These are phyloP conservation scores for Lentinus polychrous DNA, from an alignment of 1,284 basidiomycete species.

Conservation along the genomic window DNA sequence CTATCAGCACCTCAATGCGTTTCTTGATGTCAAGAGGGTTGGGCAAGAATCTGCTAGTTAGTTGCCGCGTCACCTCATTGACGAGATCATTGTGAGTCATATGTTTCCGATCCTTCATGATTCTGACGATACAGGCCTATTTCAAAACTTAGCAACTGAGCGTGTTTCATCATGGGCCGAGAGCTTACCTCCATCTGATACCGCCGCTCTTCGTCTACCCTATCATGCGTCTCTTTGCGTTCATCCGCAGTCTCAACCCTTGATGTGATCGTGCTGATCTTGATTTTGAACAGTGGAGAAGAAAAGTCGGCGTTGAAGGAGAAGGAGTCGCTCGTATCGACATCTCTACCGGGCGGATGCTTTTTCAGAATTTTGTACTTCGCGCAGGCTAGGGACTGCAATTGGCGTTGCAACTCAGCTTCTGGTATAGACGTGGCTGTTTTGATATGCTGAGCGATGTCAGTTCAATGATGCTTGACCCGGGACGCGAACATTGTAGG, in stretches of 20 bases:
- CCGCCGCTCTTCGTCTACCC: slow-evolving; percentile 89
- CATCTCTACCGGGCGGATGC: slow-evolving; percentile 82
- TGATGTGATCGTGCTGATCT: slow-evolving; percentile 86
- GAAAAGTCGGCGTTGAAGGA: slow-evolving; percentile 86
- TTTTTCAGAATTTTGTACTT: slow-evolving; percentile 94
- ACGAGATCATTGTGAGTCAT: slow-evolving; percentile 88
- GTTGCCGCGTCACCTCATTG: slow-evolving; percentile 85
- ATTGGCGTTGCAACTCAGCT: slow-evolving; percentile 78
- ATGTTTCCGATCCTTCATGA: slow-evolving; percentile 96
- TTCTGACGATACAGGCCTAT: slow-evolving; percentile 92
- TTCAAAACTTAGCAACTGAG: slow-evolving; percentile 1
- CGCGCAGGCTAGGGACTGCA: slow-evolving; percentile 96
- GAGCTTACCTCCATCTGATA: slow-evolving; percentile 81
- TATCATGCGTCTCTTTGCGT: slow-evolving; percentile 84
- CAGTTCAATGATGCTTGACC: slow-evolving; percentile 8
- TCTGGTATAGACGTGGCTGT: slow-evolving; percentile 72
- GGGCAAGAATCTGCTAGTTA: slow-evolving; percentile 82
- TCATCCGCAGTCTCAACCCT: slow-evolving; percentile 86
- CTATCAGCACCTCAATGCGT: slow-evolving; percentile 90
- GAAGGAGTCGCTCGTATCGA: slow-evolving; percentile 74
- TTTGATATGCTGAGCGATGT: slow-evolving; percentile 51
- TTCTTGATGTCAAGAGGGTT: slow-evolving; percentile 87
- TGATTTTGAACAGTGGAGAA: slow-evolving; percentile 82
- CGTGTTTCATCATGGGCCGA: neutral
- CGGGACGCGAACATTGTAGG: slow-evolving; percentile 16